phyloP scores from a whole-genome alignment of 2,329 filamentous ascomycete species.

The Hypoxylon sp. region DNA sequence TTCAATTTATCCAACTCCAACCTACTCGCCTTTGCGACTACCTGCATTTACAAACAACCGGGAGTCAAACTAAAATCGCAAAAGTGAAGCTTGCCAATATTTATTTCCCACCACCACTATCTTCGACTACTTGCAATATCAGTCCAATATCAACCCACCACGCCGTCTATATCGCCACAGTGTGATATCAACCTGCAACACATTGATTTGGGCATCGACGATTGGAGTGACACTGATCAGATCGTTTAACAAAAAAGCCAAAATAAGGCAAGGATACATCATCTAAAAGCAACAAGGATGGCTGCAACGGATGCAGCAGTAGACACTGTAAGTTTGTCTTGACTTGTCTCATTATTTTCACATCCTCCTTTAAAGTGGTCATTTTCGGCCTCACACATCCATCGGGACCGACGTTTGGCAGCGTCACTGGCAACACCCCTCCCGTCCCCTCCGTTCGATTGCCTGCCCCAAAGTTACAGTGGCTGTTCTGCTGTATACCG shows the following conservation, averaged over 20 bases:
- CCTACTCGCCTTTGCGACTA: constrained; percentile 14
- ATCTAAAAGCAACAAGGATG: constrained; percentile 26
- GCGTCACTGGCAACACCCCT: constrained; percentile 29
- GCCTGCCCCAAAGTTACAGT: neutral
- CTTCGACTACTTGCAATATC: constrained; percentile 22
- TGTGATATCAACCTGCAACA: constrained; percentile 26
- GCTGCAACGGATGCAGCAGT: constrained; percentile 37
- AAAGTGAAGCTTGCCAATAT: constrained; percentile 11
- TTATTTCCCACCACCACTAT: constrained; percentile 14
- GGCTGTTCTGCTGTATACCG: constrained; percentile 9
- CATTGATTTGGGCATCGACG: constrained; percentile 36
- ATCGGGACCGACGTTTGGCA: constrained; percentile 28
- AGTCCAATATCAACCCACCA: constrained; percentile 33
- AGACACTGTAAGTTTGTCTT: constrained; percentile 39
- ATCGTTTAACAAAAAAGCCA: constrained; percentile 23
- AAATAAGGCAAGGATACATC: constrained; percentile 23
- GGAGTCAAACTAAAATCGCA: constrained; percentile 23
- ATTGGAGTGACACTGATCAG: constrained; percentile 22
- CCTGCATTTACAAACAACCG: constrained; percentile 12
- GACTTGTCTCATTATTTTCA: constrained; percentile 30
- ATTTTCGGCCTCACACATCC: constrained; percentile 26
- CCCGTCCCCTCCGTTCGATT: neutral
- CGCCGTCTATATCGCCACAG: constrained; percentile 29
- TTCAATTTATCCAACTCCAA: constrained; percentile 33
- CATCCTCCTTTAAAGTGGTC: constrained; percentile 15